Base-by-base conservation (phyloP, 2,329 filamentous ascomycete genomes). In the Penicillium corylophilum region DNA sequence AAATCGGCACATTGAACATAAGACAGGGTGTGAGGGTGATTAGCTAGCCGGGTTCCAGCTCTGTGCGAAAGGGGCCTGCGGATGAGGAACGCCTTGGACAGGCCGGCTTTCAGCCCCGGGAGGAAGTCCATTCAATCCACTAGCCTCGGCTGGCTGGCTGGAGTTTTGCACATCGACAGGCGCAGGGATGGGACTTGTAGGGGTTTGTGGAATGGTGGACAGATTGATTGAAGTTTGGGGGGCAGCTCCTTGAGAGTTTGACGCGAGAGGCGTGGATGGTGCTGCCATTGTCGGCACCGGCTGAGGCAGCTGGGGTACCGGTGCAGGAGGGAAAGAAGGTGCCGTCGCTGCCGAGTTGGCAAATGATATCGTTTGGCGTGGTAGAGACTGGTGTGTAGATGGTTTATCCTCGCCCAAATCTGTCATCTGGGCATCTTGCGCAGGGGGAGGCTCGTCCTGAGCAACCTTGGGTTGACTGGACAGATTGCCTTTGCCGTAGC, bases 401-500 rank as follows among this genome's bases (percentile, higher is more conserved):
- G 26, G 23, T 15, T 31, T 51, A 16, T 53, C 44, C 31, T 54
- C 39, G 38, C 44, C 45, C 16, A 48, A 38, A 20, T 46, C 46
- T 24, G 57, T 60, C 43, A 57, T 53, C 31, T 54, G 47, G 15
- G 22, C 29, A 36, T 58, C 56, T 35, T 58, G 39, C 7, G 33
- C 35, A 39, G 61, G 58, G 10, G 60, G 60, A 48, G 56, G 53
- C 46, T 60, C 58, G 20, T 64, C 60, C 20, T 48, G 50, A 42
- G 59, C 44, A 15, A 41, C 52, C 24, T 57, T 51, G 9, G 54
- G 48, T 41, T 57, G 59, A 48, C 54, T 57, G 16, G 56, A 46
- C 15, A 51, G 23, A 48, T 65, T 63, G 15, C 63, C 61, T 52
- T 72, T 73, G 48, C 64, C 60, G 58, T 77, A 78, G 61, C 73